phyloP scores from a whole-genome alignment of 2,329 filamentous ascomycete genomes.

The Aureobasidium sp. region DNA sequence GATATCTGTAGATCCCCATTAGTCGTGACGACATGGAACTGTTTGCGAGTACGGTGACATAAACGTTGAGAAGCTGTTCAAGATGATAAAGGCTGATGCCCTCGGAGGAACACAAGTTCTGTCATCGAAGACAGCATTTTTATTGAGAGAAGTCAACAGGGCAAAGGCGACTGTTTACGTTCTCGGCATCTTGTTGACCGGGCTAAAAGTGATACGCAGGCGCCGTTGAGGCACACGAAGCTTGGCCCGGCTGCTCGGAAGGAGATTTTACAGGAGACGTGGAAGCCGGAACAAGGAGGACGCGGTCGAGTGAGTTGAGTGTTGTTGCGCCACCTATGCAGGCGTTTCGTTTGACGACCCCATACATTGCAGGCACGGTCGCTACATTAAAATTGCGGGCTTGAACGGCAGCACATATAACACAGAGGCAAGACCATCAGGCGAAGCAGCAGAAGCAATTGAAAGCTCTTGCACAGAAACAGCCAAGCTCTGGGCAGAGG shows the following conservation, averaged over 20 bases:
- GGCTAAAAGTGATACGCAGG: not conserved
- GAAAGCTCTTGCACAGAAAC: not conserved
- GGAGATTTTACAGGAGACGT: not conserved
- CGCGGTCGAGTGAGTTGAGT: not conserved
- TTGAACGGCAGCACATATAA: not conserved
- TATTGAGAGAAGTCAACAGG: not conserved
- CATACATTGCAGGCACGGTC: not conserved
- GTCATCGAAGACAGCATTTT: not conserved
- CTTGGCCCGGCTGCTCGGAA: conserved; percentile 10
- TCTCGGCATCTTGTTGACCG: conserved; percentile 4
- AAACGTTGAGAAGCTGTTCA: not conserved
- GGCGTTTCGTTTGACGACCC: not conserved
- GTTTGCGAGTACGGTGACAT: not conserved
- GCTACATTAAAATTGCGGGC: not conserved
- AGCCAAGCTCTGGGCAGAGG: conserved; percentile 6
- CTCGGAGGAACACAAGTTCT: not conserved
- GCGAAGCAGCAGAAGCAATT: conserved; percentile 7
- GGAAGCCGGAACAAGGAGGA: not conserved
- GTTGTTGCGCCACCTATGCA: conserved; percentile 8
- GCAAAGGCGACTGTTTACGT: not conserved
- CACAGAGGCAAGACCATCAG: not conserved
- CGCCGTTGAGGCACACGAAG: conserved; percentile 9
- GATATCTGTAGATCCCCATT: not conserved
- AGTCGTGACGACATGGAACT: not conserved
- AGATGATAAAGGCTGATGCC: not conserved